Base-by-base conservation (phyloP, 2,329 filamentous ascomycete genomes). In the Fusarium avenaceum region DNA sequence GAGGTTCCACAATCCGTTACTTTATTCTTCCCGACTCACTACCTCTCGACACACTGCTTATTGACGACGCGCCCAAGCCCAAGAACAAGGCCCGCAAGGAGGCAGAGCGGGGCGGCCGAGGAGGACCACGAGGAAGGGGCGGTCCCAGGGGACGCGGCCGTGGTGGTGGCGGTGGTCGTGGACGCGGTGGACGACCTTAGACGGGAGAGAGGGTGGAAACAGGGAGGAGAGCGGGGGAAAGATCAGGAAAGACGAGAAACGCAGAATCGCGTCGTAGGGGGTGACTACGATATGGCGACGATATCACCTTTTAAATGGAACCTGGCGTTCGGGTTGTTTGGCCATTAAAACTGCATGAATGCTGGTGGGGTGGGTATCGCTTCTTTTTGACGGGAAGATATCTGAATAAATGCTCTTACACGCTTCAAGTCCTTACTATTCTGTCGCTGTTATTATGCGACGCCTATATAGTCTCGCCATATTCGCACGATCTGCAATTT, bases 81-180 rank as follows among this genome's bases (percentile, higher is more conserved):
- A 98, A 98, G 91, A 99, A 99, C 84, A 99, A 99, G 89, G 95
- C 96, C 26, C 89, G 95, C 78, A 99, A 99, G 86, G 96, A 98
- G 83, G 86, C 86, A 32, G 87, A 88, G 61, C 84, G 90, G 47
- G 86, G 87, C 15, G 83, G 78, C 11, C 80, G 85, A 33, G 84
- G 88, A 61, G 67, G 67, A 81, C 33, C 33, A 38, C 79, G 86
- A 30, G 83, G 85, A 32, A 78, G 85, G 49, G 83, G 86, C 15
- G 79, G 86, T 46, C 85, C 87, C 24, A 81, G 88, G 54, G 87
- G 87, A 19, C 80, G 86, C 39, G 60, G 87, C 19, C 80, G 86
- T 32, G 82, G 84, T 14, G 30, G 30, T 14, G 30, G 30, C 38
- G 76, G 83, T 43, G 82, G 83, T 19, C 78, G 82, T 44, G 79